Evolutionary conservation across 176 grass and related monocot genomes (phyloP).

Genomic region (Pontederia crassipes): DNA sequence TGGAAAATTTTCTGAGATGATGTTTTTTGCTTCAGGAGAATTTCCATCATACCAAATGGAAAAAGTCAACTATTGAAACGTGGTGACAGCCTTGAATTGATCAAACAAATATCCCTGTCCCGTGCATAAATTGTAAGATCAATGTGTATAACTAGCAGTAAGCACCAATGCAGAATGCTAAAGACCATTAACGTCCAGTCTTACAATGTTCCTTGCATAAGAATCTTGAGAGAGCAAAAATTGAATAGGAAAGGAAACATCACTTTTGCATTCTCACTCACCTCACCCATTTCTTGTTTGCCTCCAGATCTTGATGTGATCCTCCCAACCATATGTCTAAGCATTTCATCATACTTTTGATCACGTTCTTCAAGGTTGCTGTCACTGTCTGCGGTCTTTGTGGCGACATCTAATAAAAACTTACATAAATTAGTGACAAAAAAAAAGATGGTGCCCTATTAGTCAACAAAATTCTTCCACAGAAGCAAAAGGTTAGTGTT

Average conservation of each 20-base stretch:
- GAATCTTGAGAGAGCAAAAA: not conserved
- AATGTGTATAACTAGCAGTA: too few species aligned
- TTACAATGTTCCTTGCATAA: too few species aligned
- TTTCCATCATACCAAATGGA: too few species aligned
- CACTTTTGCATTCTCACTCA: constrained; percentile 20
- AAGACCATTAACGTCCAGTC: too few species aligned
- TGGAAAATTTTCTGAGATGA: too few species aligned
- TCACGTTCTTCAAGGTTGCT: constrained; percentile 60
- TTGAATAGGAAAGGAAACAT: not conserved
- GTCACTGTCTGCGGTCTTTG: constrained; percentile 20
- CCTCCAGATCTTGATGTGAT: constrained; percentile 81
- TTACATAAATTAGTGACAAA: not conserved
- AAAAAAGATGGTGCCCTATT: not conserved
- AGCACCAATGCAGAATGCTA: too few species aligned
- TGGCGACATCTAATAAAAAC: constrained; percentile 32
- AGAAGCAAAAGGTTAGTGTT: too few species aligned
- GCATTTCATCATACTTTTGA: constrained; percentile 88
- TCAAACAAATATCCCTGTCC: too few species aligned
- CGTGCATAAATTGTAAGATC: too few species aligned
- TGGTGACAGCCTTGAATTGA: too few species aligned
- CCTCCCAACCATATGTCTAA: constrained; percentile 81
- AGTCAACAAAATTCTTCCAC: not conserved
- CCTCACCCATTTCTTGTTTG: constrained; percentile 88
- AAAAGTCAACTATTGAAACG: too few species aligned
- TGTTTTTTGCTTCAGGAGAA: too few species aligned